Conservation (phyloP, 2,329 filamentous ascomycete genomes). For the Tympanopsis confertula region DNA sequence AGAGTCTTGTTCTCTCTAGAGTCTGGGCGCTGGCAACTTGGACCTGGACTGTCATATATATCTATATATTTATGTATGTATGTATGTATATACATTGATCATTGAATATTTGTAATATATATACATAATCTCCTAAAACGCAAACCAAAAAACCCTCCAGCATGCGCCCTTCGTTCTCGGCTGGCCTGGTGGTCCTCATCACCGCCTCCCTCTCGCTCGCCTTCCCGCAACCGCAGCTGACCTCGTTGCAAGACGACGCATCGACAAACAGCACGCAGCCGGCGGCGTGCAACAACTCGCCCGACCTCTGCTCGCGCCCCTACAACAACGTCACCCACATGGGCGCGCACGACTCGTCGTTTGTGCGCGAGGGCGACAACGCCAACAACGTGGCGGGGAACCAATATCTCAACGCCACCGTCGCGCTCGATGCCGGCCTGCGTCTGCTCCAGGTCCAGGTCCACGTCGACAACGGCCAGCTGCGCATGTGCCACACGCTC, state of each 20-base stretch:
- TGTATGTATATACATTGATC: too few relatives aligned
- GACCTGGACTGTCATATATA: too few relatives aligned
- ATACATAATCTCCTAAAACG: too few relatives aligned
- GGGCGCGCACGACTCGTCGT: constrained; percentile 65
- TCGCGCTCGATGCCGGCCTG: constrained; percentile 59
- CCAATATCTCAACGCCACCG: constrained; percentile 63
- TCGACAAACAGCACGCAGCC: too few relatives aligned
- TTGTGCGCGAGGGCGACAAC: constrained; percentile 53
- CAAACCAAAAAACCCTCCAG: too few relatives aligned
- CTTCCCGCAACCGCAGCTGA: neutral
- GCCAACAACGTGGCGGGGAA: constrained; percentile 55
- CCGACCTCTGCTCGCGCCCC: constrained; percentile 54
- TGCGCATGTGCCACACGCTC: constrained; percentile 59
- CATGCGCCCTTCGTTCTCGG: too few relatives aligned
- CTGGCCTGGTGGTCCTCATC: neutral
- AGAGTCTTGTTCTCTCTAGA: too few relatives aligned
- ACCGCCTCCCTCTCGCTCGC: neutral
- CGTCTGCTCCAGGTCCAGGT: constrained; percentile 63
- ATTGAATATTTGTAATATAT: too few relatives aligned
- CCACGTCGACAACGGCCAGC: constrained; percentile 44
- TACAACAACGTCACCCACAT: constrained; percentile 72
- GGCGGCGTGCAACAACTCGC: constrained; percentile 70
- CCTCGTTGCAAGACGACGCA: too few relatives aligned
- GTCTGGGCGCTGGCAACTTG: too few relatives aligned
- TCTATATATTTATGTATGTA: too few relatives aligned